Evolutionary conservation across 441 rosid species (phyloP).

Genomic region (Pelargonium australe): DNA sequence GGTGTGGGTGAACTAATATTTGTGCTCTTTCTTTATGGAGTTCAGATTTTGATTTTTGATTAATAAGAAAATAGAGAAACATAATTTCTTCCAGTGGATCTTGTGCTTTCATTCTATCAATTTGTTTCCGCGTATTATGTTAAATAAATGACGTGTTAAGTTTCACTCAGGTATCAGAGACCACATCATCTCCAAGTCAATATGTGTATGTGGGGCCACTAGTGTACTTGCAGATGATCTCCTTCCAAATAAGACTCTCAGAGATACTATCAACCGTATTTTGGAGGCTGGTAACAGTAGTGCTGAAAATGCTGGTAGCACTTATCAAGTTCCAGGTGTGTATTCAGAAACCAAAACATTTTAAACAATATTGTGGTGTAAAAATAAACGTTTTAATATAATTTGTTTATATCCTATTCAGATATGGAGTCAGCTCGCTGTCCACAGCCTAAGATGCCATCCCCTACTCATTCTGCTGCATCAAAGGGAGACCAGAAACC

Average conservation of each 20-base stretch:
- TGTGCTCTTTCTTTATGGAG: no score
- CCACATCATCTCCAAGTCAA: conserved; percentile 65
- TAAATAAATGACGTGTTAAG: conserved; percentile 2
- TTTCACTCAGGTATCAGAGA: conserved; percentile 76
- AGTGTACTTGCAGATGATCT: conserved; percentile 93
- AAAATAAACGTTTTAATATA: background rate
- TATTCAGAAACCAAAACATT: conserved; percentile 9
- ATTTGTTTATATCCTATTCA: conserved; percentile 22
- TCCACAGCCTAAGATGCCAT: conserved; percentile 67
- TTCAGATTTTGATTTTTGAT: no score
- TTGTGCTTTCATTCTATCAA: background rate
- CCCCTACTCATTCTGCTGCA: conserved; percentile 79
- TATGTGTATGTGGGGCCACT: conserved; percentile 86
- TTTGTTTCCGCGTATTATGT: background rate
- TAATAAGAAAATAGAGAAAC: no score
- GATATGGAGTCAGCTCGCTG: conserved; percentile 92
- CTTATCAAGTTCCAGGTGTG: conserved; percentile 84
- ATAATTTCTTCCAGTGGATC: no score
- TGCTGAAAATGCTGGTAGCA: conserved; percentile 81
- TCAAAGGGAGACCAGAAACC: conserved; percentile 67
- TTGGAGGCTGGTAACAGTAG: conserved; percentile 92
- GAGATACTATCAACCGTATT: conserved; percentile 92
- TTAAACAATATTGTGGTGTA: background rate
- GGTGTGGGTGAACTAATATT: no score
- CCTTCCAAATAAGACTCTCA: conserved; percentile 89